A percentile compares a stretch with the other conserved stretches of the same genome.
phyloP scores from a whole-genome alignment of 2,329 filamentous ascomycete species.

The Diplodia sapinea region DNA sequence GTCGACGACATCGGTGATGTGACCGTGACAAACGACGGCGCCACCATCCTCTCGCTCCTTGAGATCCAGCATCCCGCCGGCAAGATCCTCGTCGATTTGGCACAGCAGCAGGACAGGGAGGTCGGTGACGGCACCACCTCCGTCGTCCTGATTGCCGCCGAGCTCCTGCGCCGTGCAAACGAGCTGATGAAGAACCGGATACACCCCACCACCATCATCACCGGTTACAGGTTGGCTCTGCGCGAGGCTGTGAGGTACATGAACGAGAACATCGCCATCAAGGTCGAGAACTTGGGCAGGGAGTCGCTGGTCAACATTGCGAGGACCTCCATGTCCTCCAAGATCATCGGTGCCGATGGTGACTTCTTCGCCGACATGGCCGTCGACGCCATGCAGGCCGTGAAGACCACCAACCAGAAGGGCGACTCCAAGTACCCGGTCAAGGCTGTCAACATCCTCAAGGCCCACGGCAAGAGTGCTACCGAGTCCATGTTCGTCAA shows the following conservation, averaged over 20 bases:
- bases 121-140: conserved; percentile 98
- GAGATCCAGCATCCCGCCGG: conserved; percentile 98
- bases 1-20: conserved; percentile 99
- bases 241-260: conserved; percentile 98
- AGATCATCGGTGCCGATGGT: conserved; percentile 94
- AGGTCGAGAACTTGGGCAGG: conserved; percentile 87
- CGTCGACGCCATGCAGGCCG: conserved; percentile 92
- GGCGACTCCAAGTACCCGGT: conserved; percentile 95
- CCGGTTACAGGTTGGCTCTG: conserved; percentile 92
- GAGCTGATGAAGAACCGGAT: conserved; percentile 99
- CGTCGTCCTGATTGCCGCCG: conserved; percentile 94
- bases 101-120: conserved; percentile 98
- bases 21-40: conserved; percentile 98
- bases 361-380: conserved; percentile 98
- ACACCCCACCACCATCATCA: conserved; percentile 99
- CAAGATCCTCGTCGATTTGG: conserved; percentile 96
- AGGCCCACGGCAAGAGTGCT: conserved; percentile 93
- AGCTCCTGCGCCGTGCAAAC: conserved; percentile 91
- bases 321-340: conserved; percentile 99
- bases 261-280: conserved; percentile 96
- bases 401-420: conserved; percentile 90
- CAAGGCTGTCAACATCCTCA: conserved; percentile 98
- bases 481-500: conserved; percentile 89
- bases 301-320: conserved; percentile 94
- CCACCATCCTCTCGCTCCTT: conserved; percentile 91